A percentile compares a stretch with the other conserved stretches of the same genome.
Evolutionary conservation across 169 alveolate genomes (phyloP).

Genomic region (Eimeria acervulina): DNA sequence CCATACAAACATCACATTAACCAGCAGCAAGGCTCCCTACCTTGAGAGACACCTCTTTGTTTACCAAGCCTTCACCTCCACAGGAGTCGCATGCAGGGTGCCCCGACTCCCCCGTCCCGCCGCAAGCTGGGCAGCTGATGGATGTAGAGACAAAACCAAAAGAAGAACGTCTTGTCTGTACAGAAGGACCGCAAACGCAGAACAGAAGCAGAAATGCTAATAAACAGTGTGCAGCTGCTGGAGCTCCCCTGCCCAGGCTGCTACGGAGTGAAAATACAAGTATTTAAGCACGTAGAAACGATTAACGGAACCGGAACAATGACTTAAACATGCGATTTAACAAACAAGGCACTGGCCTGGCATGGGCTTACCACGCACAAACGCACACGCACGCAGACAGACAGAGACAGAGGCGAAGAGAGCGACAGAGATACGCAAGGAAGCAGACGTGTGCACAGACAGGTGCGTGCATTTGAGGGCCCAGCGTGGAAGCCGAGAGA

Average conservation of each 20-base stretch:
- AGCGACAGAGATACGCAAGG: too few relatives aligned
- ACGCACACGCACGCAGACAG: neutral
- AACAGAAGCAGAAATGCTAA: neutral
- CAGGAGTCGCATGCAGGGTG: conserved; percentile 31
- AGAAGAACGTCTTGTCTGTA: conserved; percentile 60
- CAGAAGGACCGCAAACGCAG: neutral
- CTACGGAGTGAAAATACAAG: neutral
- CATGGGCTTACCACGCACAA: neutral
- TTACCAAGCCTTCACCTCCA: conserved; percentile 28
- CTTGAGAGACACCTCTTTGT: conserved; percentile 11
- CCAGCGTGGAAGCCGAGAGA: neutral
- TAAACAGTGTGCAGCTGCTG: neutral
- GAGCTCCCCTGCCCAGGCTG: neutral
- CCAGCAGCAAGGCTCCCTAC: neutral
- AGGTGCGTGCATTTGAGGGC: neutral
- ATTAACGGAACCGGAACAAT: neutral
- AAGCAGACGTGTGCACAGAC: neutral
- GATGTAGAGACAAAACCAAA: conserved; percentile 58
- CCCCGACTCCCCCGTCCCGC: conserved; percentile 10
- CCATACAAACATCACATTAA: neutral
- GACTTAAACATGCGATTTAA: neutral
- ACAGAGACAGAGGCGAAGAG: too few relatives aligned
- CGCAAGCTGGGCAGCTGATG: conserved; percentile 64
- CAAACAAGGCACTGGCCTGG: neutral
- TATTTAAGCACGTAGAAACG: neutral